These are phyloP conservation scores for Ophiostoma tasmaniense DNA, from an alignment of 2,329 filamentous ascomycete species.

Conservation along the genomic window DNA sequence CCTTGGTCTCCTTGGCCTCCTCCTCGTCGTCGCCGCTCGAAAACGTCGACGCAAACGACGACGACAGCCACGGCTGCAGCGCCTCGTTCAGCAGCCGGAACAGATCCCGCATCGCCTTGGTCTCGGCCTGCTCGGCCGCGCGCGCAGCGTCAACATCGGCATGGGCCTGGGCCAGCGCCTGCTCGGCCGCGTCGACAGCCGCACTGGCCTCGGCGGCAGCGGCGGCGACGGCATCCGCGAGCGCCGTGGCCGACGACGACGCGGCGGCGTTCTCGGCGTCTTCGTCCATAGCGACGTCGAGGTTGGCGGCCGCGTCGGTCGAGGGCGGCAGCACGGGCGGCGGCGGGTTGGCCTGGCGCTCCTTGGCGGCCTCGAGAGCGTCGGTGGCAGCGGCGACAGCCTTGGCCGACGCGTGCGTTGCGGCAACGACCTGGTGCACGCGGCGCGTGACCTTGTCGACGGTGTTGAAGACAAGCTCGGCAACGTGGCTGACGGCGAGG, in stretches of 20 bases:
- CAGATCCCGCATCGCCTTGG: conserved; percentile 65
- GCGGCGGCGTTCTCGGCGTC: conserved; percentile 14
- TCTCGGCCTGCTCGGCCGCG: conserved; percentile 60
- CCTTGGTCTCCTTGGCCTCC: conserved; percentile 53
- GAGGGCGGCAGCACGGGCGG: conserved; percentile 3
- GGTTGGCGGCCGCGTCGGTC: conserved; percentile 23
- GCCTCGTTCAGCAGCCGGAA: conserved; percentile 76
- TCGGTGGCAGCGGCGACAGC: conserved; percentile 27
- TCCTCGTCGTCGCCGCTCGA: conserved; percentile 39
- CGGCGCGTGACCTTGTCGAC: conserved; percentile 84
- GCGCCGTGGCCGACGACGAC: conserved; percentile 23
- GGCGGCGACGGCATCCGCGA: conserved; percentile 31
- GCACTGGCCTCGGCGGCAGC: conserved; percentile 18
- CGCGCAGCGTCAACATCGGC: conserved; percentile 35
- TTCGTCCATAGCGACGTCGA: conserved; percentile 33
- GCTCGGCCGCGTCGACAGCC: conserved; percentile 18
- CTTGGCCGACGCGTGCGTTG: conserved; percentile 21
- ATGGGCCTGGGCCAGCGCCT: conserved; percentile 28
- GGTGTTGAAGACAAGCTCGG: conserved; percentile 83
- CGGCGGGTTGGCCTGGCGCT: conserved; percentile 32
- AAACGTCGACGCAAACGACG: conserved; percentile 40
- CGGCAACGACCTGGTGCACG: conserved; percentile 65
- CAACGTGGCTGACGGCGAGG: conserved; percentile 68
- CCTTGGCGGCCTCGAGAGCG: conserved; percentile 28
- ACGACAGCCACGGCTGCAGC: conserved; percentile 62